A percentile compares a stretch with the other conserved stretches of the same genome.
Conservation (phyloP, 2,329 filamentous ascomycete genomes). For the Hortaea werneckii region DNA sequence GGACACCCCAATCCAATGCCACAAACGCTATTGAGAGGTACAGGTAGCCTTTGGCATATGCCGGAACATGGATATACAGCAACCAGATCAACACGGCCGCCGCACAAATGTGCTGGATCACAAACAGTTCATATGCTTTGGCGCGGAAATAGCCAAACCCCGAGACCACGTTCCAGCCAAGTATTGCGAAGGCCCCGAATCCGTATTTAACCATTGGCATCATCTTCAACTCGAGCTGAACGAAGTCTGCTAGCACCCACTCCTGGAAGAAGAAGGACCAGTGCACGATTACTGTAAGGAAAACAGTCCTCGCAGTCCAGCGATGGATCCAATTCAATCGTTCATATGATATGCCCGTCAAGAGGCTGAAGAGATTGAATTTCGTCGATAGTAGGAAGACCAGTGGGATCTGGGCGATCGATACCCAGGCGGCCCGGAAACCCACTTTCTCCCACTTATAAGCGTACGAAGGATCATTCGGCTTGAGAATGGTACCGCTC, state of each 20-base stretch:
- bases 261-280: conserved; percentile 45
- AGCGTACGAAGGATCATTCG: conserved; percentile 16
- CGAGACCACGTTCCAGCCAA: conserved; percentile 43
- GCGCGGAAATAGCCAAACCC: conserved; percentile 41
- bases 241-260: conserved; percentile 44
- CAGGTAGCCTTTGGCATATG: conserved; percentile 20
- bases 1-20: conserved; percentile 19
- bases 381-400: conserved; percentile 43
- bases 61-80: conserved; percentile 41
- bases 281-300: conserved; percentile 41
- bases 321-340: conserved; percentile 44
- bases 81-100: conserved; percentile 38
- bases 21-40: conserved; percentile 22
- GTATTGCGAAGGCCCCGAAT: conserved; percentile 42
- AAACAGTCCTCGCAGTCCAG: conserved; percentile 42
- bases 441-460: conserved; percentile 48
- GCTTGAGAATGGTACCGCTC: conserved; percentile 19
- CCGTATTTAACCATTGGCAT: conserved; percentile 42
- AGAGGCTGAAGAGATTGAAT: conserved; percentile 37
- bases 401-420: conserved; percentile 53
- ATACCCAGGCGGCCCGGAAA: conserved; percentile 58
- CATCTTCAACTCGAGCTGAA: conserved; percentile 37
- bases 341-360: conserved; percentile 40
- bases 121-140: conserved; percentile 45
- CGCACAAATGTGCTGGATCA: conserved; percentile 45